These are phyloP conservation scores for Sordaria brevicollis DNA, from an alignment of 495 filamentous ascomycete species.

Conservation along the genomic window DNA sequence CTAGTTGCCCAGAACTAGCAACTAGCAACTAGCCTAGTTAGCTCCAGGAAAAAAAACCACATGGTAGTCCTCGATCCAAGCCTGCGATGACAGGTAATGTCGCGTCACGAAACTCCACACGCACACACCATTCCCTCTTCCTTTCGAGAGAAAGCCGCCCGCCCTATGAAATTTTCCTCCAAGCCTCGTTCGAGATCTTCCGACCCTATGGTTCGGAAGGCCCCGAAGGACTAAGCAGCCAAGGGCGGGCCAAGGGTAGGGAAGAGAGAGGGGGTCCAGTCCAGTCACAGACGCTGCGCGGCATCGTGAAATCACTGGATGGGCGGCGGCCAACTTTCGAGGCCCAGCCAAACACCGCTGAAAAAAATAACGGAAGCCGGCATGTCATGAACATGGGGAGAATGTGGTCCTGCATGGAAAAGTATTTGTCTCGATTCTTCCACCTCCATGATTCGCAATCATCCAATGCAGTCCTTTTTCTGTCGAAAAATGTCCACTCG, in stretches of 20 bases:
- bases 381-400: neutral
- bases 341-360: neutral
- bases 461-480: neutral
- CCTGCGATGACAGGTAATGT: neutral
- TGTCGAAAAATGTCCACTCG: neutral
- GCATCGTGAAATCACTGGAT: neutral
- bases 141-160: neutral
- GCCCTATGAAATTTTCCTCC: neutral
- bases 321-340: neutral
- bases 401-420: neutral
- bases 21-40: neutral
- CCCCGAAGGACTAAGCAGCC: no score
- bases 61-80: neutral
- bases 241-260: no score
- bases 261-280: neutral
- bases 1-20: neutral
- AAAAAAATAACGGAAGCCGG: neutral
- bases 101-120: neutral
- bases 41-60: neutral
- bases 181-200: neutral
- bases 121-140: neutral
- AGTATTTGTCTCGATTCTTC: neutral
- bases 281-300: neutral
- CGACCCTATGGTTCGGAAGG: neutral
- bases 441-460: neutral